phyloP scores from a whole-genome alignment of 345 rosid species.

The Balakata baccata region DNA sequence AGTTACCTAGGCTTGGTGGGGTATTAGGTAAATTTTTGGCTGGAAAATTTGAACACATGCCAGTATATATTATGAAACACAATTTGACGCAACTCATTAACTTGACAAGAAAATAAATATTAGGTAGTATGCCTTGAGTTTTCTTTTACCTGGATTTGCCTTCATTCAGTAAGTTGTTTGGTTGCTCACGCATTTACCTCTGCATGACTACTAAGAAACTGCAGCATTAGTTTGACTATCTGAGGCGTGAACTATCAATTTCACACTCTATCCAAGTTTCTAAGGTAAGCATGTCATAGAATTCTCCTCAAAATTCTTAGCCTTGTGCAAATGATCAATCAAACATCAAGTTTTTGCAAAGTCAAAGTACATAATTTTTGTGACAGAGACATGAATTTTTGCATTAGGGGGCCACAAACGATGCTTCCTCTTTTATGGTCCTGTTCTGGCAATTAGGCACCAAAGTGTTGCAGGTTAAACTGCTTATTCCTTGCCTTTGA shows the following conservation, averaged over 20 bases:
- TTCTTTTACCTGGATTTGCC: no score
- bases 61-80: no score
- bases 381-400: conserved; percentile 4
- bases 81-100: no score
- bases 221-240: conserved; percentile 1
- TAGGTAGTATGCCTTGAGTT: no score
- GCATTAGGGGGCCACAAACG: neutral
- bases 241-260: conserved; percentile 5
- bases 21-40: no score
- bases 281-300: neutral
- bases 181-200: neutral
- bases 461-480: neutral
- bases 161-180: no score
- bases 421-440: neutral
- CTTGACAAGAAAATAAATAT: no score
- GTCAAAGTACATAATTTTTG: neutral
- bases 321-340: neutral
- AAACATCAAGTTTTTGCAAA: neutral
- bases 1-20: no score
- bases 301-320: neutral
- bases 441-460: conserved; percentile 6
- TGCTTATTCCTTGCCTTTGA: neutral
- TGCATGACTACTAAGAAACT: neutral
- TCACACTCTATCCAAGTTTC: neutral
- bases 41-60: no score